phyloP scores from a whole-genome alignment of 768 basidiomycete species.

The Mycena rebaudengoi region DNA sequence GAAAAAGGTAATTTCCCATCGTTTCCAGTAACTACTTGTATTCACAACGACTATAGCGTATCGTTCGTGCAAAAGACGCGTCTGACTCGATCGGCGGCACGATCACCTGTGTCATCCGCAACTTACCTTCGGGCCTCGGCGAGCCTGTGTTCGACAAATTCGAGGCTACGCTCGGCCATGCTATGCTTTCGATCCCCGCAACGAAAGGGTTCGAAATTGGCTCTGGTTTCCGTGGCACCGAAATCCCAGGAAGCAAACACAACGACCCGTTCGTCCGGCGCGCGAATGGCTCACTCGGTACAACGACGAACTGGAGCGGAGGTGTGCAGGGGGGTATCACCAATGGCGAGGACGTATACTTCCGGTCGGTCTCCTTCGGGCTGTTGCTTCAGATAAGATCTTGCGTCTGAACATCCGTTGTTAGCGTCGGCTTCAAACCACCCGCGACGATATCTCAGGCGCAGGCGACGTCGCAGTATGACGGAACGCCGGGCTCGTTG shows the following conservation, averaged over 20 bases:
- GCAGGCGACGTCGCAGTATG: conserved; percentile 92
- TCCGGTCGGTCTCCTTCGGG: conserved; percentile 67
- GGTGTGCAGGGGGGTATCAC: conserved; percentile 98
- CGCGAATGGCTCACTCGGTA: conserved; percentile 77
- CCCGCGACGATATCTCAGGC: conserved; percentile 96
- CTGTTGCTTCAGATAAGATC: too few species aligned
- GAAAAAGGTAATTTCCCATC: conserved; percentile 70
- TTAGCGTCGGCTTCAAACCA: conserved; percentile 95
- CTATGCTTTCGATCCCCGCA: conserved; percentile 98
- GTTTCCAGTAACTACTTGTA: conserved; percentile 11
- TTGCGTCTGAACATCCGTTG: too few species aligned
- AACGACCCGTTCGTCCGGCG: conserved; percentile 86
- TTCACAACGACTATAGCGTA: conserved; percentile 64
- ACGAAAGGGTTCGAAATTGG: conserved; percentile 99
- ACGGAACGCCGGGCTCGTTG: conserved; percentile 87
- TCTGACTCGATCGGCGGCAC: conserved; percentile 98
- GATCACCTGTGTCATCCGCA: conserved; percentile 94
- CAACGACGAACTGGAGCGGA: conserved; percentile 94
- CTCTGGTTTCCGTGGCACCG: conserved; percentile 94
- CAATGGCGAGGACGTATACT: conserved; percentile 97
- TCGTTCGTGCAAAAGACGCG: conserved; percentile 90
- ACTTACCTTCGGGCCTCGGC: conserved; percentile 89
- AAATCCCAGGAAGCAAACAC: conserved; percentile 91
- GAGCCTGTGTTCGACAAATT: conserved; percentile 99
- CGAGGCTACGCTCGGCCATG: conserved; percentile 94